Evolutionary conservation across 2,329 filamentous ascomycete species (phyloP).

Genomic region (Colletotrichum sansevieriae): DNA sequence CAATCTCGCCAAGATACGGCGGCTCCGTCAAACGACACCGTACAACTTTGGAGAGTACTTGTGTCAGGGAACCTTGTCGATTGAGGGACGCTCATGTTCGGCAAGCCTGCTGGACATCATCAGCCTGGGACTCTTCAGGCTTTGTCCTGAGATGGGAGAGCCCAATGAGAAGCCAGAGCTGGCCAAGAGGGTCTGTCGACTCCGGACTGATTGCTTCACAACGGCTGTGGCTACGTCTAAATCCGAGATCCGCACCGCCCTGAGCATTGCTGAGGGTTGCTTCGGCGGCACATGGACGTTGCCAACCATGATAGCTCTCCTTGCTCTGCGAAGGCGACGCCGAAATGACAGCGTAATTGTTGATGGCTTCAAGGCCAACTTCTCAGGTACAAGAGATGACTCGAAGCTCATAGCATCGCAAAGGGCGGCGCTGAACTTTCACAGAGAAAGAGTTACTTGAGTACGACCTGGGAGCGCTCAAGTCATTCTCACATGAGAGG

Average conservation of each 20-base stretch:
- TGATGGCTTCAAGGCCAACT: conserved; percentile 12
- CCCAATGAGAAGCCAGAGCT: conserved; percentile 14
- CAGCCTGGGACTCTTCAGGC: not conserved
- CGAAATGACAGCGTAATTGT: conserved; percentile 1
- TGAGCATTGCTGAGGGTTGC: conserved; percentile 2
- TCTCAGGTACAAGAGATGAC: not conserved
- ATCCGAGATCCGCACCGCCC: not conserved
- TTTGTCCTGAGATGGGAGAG: conserved; percentile 13
- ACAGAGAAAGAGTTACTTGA: not conserved
- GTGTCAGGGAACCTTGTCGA: conserved; percentile 7
- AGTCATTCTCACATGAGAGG: not conserved
- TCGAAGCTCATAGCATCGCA: too few relatives aligned
- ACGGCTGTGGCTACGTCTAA: not conserved
- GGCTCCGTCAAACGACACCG: not conserved
- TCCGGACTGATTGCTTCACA: conserved; percentile 3
- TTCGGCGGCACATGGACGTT: conserved; percentile 16
- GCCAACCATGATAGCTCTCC: conserved; percentile 11
- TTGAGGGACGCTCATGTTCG: not conserved
- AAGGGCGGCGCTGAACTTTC: not conserved
- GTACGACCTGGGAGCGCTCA: not conserved
- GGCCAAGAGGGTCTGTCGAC: conserved; percentile 14
- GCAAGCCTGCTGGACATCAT: conserved; percentile 8
- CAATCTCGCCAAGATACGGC: conserved; percentile 4
- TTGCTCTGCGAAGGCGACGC: not conserved
- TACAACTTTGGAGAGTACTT: conserved; percentile 27